These are phyloP conservation scores for Botrytis aclada DNA, from an alignment of 2,329 filamentous ascomycete genomes.

Conservation along the genomic window DNA sequence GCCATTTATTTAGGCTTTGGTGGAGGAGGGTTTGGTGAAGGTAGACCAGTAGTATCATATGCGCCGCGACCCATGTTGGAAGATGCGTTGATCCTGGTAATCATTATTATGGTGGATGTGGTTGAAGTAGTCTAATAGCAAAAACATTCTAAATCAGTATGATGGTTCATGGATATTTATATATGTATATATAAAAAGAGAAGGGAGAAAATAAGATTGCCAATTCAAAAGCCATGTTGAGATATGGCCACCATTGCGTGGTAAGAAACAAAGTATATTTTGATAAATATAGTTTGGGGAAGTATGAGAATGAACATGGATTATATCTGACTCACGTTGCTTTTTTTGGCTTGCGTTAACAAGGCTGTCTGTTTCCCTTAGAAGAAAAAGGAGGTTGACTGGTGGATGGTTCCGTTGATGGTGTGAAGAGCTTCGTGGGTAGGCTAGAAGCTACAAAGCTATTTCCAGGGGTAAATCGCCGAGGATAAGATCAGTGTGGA, in stretches of 20 bases:
- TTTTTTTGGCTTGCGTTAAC: slow-evolving; percentile 20
- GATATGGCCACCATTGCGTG: background rate
- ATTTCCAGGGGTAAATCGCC: slow-evolving; percentile 17
- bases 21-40: slow-evolving; percentile 41
- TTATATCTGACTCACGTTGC: slow-evolving; percentile 30
- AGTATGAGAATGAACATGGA: background rate
- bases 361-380: slow-evolving; percentile 19
- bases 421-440: slow-evolving; percentile 20
- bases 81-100: slow-evolving; percentile 32
- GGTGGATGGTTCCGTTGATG: slow-evolving; percentile 5
- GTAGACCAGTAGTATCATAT: slow-evolving; percentile 51
- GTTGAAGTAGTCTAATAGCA: background rate
- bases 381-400: slow-evolving; percentile 20
- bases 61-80: slow-evolving; percentile 51
- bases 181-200: background rate
- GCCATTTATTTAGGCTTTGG: slow-evolving; percentile 37
- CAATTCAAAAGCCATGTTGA: slow-evolving; percentile 2
- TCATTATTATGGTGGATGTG: slow-evolving; percentile 26
- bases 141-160: slow-evolving; percentile 17
- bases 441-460: slow-evolving; percentile 14
- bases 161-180: background rate
- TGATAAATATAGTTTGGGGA: slow-evolving; percentile 5
- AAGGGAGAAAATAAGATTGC: slow-evolving; percentile 5
- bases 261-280: slow-evolving; percentile 15
- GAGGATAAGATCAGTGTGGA: background rate